Percentiles rank a stretch among this genome's conserved stretches.
Conservation (phyloP, 2,329 filamentous ascomycete species). For the Neonectria magnoliae region DNA sequence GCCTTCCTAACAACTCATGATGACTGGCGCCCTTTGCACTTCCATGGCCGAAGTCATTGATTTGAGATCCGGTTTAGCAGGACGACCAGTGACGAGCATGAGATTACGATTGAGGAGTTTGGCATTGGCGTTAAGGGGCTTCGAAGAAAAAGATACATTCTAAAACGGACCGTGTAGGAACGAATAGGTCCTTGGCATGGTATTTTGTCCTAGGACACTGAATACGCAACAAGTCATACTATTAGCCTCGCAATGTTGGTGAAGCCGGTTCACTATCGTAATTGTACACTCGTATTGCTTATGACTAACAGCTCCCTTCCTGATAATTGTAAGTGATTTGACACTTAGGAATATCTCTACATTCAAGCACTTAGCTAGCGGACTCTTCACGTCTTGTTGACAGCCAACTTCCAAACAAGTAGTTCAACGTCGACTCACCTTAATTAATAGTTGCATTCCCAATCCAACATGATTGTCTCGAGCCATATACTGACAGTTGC, state of each 20-base stretch:
- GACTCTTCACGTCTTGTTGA: neutral
- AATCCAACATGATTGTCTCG: neutral
- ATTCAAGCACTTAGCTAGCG: neutral
- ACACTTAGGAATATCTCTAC: neutral
- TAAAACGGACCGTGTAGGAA: slow-evolving; percentile 7
- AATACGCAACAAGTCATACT: neutral
- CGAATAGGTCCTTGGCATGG: neutral
- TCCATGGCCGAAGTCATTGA: neutral
- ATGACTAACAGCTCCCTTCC: neutral
- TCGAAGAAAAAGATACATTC: slow-evolving; percentile 23
- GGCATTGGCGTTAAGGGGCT: slow-evolving; percentile 38
- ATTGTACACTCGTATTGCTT: neutral
- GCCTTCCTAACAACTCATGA: slow-evolving; percentile 36
- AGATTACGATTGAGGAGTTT: slow-evolving; percentile 30
- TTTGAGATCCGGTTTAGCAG: slow-evolving; percentile 1
- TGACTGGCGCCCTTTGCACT: neutral
- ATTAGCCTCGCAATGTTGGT: neutral
- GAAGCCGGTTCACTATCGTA: neutral
- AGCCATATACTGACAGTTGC: neutral
- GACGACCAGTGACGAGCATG: slow-evolving; percentile 24
- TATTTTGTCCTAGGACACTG: neutral
- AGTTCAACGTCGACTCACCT: neutral
- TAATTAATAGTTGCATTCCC: neutral
- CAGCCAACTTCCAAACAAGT: neutral
- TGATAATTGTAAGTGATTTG: neutral